Base-by-base conservation (phyloP, 2,329 filamentous ascomycete species). In the Simplicillium aogashimaense region DNA sequence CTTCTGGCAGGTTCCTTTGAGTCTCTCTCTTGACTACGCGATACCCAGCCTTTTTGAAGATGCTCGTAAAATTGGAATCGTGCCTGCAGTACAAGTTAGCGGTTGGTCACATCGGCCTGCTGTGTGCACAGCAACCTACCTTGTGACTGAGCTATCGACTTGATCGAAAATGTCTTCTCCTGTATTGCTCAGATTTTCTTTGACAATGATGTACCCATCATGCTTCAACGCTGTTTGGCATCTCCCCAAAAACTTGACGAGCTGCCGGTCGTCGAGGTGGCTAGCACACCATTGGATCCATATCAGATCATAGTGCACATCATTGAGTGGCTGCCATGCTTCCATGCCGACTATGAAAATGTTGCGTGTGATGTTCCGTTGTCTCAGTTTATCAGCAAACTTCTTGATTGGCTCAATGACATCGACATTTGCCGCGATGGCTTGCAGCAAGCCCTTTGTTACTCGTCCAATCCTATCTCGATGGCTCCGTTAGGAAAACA, bases 401-500 rank as follows among this genome's bases (percentile, higher is more conserved):
- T 88, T 87, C 49, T 70, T 66, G 15, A 95, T 76, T 0, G 89
- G 90, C 65, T 95, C 89, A 29, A 95, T 76, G 14, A 94, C 71
- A 56, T 95, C 90, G 4, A 95, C 81, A 2, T 70, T 64, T 12
- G 77, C 66, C n/a, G 83, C 80, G 2, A 90, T 65, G 16, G 76
- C 68, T 17, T 81, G 61, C 12, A 95, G 67, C 3, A 95, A 70
- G 0, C 83, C 84, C 43, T 83, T 72, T 0, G 87, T 94, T 43
- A 95, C 75, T 32, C 90, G 72, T 1, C 89, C 90, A 42, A 95
- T 94, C 1, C 89, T 79, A 25, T 25, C 9, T 46, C 39, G 18
- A 15, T 15, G 15, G 9, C 33, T 9, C 4, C 18, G 28, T 16
- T 25, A 30, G 36, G 30, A 42, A 25, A 11, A n/a, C n/a, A 28